Evolutionary conservation across 1,284 basidiomycete species (phyloP).

Genomic region (Cryptococcus sp.): DNA sequence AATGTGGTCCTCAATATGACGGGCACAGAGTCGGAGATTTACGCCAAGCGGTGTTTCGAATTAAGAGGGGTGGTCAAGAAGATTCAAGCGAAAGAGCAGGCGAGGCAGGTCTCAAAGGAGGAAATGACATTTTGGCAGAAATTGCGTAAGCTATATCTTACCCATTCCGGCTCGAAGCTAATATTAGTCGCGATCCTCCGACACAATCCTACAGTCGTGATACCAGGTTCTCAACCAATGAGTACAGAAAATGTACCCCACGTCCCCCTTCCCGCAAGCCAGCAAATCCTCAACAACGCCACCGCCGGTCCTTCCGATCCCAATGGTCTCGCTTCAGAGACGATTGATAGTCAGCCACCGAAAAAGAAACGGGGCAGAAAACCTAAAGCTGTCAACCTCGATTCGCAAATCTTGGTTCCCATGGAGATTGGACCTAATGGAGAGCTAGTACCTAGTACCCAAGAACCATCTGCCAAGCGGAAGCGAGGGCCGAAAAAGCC

Average conservation of each 20-base stretch:
- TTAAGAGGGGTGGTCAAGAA: conserved; percentile 5
- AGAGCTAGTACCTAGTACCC: background rate
- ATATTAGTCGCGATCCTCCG: conserved; percentile 10
- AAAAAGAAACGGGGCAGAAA: too few species aligned
- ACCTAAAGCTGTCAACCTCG: too few species aligned
- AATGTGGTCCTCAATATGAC: background rate
- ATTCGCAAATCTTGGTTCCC: background rate
- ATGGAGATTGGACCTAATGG: background rate
- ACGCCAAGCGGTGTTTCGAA: conserved; percentile 14
- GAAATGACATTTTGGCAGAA: conserved; percentile 13
- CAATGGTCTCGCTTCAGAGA: too few species aligned
- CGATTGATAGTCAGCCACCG: too few species aligned
- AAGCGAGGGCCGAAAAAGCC: too few species aligned
- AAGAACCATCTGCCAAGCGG: background rate
- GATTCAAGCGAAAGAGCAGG: background rate
- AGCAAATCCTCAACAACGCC: background rate
- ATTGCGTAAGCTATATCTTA: conserved; percentile 6
- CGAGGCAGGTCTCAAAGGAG: conserved; percentile 4
- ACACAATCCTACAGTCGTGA: conserved; percentile 7
- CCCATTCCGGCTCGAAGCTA: background rate
- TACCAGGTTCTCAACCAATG: conserved; percentile 1
- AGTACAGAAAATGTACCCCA: background rate
- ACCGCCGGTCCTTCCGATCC: background rate
- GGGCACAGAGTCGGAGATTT: background rate
- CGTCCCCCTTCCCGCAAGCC: background rate